These are phyloP conservation scores for Prunella vulgaris DNA, from an alignment of 257 asterid species.

Conservation along the genomic window DNA sequence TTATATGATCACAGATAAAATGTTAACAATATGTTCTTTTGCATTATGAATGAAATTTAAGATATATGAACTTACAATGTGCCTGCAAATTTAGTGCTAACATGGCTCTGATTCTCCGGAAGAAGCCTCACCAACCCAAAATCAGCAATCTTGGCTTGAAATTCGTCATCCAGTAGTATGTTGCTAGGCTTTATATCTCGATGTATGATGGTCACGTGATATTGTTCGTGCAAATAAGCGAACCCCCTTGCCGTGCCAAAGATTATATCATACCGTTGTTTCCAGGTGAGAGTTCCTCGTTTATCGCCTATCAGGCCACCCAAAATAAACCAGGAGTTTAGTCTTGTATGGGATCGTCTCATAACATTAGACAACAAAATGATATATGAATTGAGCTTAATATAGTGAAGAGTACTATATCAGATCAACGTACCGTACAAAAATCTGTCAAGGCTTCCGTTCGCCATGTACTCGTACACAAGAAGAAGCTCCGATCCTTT, in stretches of 20 bases:
- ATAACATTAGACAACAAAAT: too few relatives aligned
- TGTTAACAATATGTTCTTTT: neutral
- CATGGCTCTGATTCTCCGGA: conserved; percentile 69
- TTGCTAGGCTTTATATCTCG: conserved; percentile 78
- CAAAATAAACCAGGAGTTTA: too few relatives aligned
- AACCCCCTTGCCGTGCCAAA: conserved; percentile 78
- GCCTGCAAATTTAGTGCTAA: conserved; percentile 88
- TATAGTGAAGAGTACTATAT: too few relatives aligned
- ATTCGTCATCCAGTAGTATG: conserved; percentile 56
- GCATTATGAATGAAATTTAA: neutral
- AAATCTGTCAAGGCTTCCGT: conserved; percentile 73
- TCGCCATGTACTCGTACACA: conserved; percentile 70
- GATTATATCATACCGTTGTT: conserved; percentile 63
- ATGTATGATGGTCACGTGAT: conserved; percentile 73
- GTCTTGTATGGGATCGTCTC: too few relatives aligned
- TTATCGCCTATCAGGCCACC: conserved; percentile 41
- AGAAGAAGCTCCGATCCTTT: conserved; percentile 67
- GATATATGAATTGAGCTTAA: neutral
- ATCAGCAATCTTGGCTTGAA: conserved; percentile 70
- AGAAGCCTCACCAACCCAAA: conserved; percentile 77
- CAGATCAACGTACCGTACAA: conserved; percentile 44
- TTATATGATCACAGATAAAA: neutral
- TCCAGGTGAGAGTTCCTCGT: conserved; percentile 66
- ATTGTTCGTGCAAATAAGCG: conserved; percentile 81
- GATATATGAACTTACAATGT: conserved; percentile 52